These are phyloP conservation scores for Talaromyces rugulosus DNA, from an alignment of 2,329 filamentous ascomycete genomes.

Conservation along the genomic window DNA sequence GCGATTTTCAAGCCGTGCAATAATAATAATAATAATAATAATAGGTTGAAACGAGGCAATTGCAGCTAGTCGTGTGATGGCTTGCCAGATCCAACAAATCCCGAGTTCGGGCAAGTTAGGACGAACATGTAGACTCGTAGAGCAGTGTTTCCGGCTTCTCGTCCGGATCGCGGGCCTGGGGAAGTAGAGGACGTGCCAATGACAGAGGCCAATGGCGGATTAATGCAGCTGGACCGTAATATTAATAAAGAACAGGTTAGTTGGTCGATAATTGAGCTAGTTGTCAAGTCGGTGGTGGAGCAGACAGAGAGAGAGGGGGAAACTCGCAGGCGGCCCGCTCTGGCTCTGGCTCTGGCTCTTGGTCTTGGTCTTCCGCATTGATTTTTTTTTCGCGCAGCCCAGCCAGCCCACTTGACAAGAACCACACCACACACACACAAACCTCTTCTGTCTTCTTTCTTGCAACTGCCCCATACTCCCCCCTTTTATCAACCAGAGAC, in stretches of 20 bases:
- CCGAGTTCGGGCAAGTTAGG: not conserved
- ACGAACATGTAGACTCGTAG: not conserved
- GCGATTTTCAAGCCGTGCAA: not conserved
- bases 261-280: not conserved
- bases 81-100: not conserved
- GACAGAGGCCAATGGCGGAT: too few relatives aligned
- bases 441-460: not conserved
- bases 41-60: not conserved
- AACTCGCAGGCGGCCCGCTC: not conserved
- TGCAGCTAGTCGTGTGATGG: not conserved
- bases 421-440: slow-evolving; percentile 1
- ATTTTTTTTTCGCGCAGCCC: not conserved
- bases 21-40: not conserved
- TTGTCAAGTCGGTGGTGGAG: not conserved
- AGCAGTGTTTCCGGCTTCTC: too few relatives aligned
- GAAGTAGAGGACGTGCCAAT: not conserved
- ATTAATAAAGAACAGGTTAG: too few relatives aligned
- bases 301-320: not conserved
- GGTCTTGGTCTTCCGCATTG: not conserved
- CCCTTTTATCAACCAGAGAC: not conserved
- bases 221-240: not conserved
- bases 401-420: not conserved
- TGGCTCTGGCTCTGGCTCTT: not conserved
- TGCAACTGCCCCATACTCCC: not conserved
- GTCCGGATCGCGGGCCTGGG: not conserved